Evolutionary conservation across 2,329 filamentous ascomycete genomes (phyloP), one percentile per base, ranked within the genome.

Genomic region (Sarocladiaceae sp.): DNA sequence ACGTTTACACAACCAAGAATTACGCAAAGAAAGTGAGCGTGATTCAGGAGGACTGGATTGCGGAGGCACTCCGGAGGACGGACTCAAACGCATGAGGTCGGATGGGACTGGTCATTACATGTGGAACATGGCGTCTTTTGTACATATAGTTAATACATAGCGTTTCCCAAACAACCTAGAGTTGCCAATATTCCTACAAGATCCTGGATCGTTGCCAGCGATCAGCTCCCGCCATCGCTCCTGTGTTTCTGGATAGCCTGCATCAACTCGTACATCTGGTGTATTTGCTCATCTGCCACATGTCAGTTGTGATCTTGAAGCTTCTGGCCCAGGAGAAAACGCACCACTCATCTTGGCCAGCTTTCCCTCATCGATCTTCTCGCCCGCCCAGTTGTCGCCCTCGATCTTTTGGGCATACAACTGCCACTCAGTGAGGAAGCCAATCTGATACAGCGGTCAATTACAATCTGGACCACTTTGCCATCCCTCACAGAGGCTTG

Each of bases 391-490:
- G 0, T 74, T 64, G 44, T 95, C 84, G 0, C 90, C 91, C 59
- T 97, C 91, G 13, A 98, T 69, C 60, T 88, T 83, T 61, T 98
- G 91, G 2, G 89, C 90, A 59, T 97, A 98, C 43, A 88, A 69
- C 64, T 98, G 93, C 91, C 91, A 98, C 64, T 97, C 90, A 0
- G 87, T 91, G 54, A 98, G 73, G 63, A 98, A 98, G 2, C 91
- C 93, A 55, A 97, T 88, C 88, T 95, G 52, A 20, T 6, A 5
- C 12, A n/a, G 13, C 16, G 26, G 20, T 12, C 33, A 34, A 3
- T 39, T 29, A 26, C 11, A 1, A 26, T 13, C 31, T 10, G 26
- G 35, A 51, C 20, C 48, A 32, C 27, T 23, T 32, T 3, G 1
- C 11, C 4, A 21, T n/a, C 7, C n/a, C n/a, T n/a, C n/a, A n/a